A percentile compares a stretch with the other conserved stretches of the same genome.
Evolutionary conservation across 2,329 filamentous ascomycete species (phyloP).

Genomic region (Albophoma yamanashiensis): DNA sequence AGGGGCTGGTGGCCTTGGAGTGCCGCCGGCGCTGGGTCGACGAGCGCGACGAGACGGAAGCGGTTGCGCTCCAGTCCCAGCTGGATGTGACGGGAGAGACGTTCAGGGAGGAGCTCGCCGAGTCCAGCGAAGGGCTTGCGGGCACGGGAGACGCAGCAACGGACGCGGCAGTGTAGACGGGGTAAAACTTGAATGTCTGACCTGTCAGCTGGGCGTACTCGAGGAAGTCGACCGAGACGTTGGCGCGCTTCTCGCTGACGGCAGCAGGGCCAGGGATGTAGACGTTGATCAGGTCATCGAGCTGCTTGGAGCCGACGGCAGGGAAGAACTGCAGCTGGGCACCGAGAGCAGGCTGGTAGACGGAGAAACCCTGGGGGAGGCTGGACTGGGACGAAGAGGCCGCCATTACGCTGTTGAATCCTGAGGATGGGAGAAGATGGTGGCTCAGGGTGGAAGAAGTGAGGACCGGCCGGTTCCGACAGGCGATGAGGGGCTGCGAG

Average conservation of each 20-base stretch:
- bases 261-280: constrained; percentile 43
- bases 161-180: constrained; percentile 28
- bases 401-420: constrained; percentile 13
- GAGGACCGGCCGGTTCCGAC: neutral
- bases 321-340: constrained; percentile 54
- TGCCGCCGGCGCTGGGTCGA: constrained; percentile 14
- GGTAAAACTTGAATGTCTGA: constrained; percentile 51
- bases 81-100: constrained; percentile 38
- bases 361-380: constrained; percentile 41
- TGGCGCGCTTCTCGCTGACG: constrained; percentile 47
- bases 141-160: constrained; percentile 32
- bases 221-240: constrained; percentile 49
- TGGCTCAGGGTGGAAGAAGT: neutral
- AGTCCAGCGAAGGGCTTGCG: constrained; percentile 28
- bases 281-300: constrained; percentile 48
- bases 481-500: constrained; percentile 3
- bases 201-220: constrained; percentile 41
- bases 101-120: constrained; percentile 35
- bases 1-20: constrained; percentile 12
- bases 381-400: constrained; percentile 8
- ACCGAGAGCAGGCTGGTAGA: constrained; percentile 48
- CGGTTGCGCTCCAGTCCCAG: constrained; percentile 31
- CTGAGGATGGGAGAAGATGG: neutral
- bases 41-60: constrained; percentile 18
- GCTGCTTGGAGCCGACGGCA: constrained; percentile 49